Base-by-base conservation (phyloP, 2,329 filamentous ascomycete genomes). In the Aspergillus quadricinctus region DNA sequence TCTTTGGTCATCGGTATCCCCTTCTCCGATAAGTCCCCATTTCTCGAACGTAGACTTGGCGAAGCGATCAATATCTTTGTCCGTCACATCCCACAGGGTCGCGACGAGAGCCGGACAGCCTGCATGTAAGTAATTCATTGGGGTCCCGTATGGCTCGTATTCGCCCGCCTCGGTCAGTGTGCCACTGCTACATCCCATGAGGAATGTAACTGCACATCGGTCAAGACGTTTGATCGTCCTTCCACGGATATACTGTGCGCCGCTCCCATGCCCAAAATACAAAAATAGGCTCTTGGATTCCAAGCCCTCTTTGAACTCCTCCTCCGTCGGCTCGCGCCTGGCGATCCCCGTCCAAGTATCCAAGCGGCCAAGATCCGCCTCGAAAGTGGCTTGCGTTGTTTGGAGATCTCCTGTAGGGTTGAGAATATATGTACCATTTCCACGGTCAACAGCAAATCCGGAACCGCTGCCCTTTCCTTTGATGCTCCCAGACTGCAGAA, bases 21-120 rank as follows among this genome's bases (percentile, higher is more conserved):
- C 68, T 72, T 56, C 81, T 81, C 72, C 64, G 65, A 89, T 78
- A 6, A 99, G 72, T 0, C 94, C 94, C 94, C 94, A 99, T 65
- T 88, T 82, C 69, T 94, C 89, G 70, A 96, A 89, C 2, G 89
- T 79, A 27, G 83, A 81, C 35, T 88, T 85, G 0, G 92, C 89
- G 72, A 96, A 96, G 19, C 92, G 88, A 77, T 99, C 95, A 71
- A 97, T 96, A 72, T 99, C 94, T 67, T 90, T 90, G 72, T 99
- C 94, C 9, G 94, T 99, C 50, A 99, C 94, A 73, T 99, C 94
- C 94, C 94, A 99, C 40, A 99, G 80, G 17, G 92, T 97, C 48
- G 92, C 94, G 2, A 97, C 86, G 9, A 97, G 85, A 0, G 93
- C 92, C 3, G 91, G 92, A 64, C 83, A 86, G 1, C 91, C 93